These are phyloP conservation scores for Cercospora sojina DNA, from an alignment of 2,329 filamentous ascomycete genomes.

Conservation along the genomic window DNA sequence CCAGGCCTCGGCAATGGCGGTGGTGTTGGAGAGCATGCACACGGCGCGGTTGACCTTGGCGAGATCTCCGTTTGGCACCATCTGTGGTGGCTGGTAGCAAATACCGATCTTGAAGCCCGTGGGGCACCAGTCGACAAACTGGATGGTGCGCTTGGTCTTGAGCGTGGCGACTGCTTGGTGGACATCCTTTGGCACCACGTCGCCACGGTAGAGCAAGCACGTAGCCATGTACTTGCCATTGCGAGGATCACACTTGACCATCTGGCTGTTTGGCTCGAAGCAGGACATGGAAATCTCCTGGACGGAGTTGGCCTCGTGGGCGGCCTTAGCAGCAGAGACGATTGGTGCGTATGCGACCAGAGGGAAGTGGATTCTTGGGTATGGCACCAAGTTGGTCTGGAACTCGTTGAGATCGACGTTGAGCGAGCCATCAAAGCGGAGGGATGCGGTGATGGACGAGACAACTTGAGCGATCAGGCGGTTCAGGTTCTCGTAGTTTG, in stretches of 20 bases:
- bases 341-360: constrained; percentile 95
- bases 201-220: constrained; percentile 95
- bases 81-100: constrained; percentile 97
- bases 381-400: constrained; percentile 99
- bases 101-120: constrained; percentile 99
- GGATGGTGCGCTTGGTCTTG: constrained; percentile 99
- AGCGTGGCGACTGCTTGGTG: constrained; percentile 89
- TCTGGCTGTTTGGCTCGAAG: constrained; percentile 99
- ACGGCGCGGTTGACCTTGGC: constrained; percentile 98
- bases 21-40: constrained; percentile 99
- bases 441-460: constrained; percentile 95
- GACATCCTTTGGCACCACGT: constrained; percentile 94
- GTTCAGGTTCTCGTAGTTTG: constrained; percentile 98
- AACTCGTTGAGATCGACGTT: constrained; percentile 99
- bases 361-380: constrained; percentile 98
- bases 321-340: constrained; percentile 90
- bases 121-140: constrained; percentile 99
- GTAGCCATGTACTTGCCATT: constrained; percentile 99
- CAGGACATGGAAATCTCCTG: constrained; percentile 98
- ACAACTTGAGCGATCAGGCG: constrained; percentile 98
- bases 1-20: constrained; percentile 97
- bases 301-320: constrained; percentile 96
- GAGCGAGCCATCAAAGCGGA: constrained; percentile 96
- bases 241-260: constrained; percentile 98
- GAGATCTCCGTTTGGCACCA: constrained; percentile 93